A percentile compares a stretch with the other conserved stretches of the same genome.
Conservation (phyloP, 495 filamentous ascomycete genomes). For the Sabuloglossum arenarium region DNA sequence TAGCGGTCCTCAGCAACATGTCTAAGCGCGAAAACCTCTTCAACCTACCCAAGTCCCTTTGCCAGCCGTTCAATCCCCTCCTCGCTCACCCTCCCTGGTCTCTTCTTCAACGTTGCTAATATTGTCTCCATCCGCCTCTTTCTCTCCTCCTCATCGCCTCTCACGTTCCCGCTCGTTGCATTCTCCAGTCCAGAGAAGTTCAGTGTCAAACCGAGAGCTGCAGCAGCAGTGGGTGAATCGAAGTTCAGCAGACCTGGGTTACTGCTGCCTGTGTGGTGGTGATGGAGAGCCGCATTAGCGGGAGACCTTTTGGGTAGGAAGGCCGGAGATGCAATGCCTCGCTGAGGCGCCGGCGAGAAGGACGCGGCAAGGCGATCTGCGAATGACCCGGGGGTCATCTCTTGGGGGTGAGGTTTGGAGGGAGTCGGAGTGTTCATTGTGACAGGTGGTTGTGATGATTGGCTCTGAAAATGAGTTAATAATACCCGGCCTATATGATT, state of each 20-base stretch:
- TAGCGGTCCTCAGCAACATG: background rate
- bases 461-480: background rate
- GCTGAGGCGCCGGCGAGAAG: conserved; percentile 1
- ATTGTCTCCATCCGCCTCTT: conserved; percentile 31
- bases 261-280: conserved; percentile 3
- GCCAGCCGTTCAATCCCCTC: conserved; percentile 63
- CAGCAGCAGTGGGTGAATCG: conserved; percentile 6
- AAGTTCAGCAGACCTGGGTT: conserved; percentile 3
- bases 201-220: conserved; percentile 4
- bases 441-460: background rate
- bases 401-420: conserved; percentile 2
- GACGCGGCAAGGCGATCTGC: conserved; percentile 1
- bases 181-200: background rate
- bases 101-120: conserved; percentile 22
- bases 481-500: background rate
- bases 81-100: conserved; percentile 39
- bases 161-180: conserved; percentile 5
- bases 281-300: background rate
- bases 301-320: conserved; percentile 5
- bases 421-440: conserved; percentile 2
- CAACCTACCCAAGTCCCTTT: conserved; percentile 32
- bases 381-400: conserved; percentile 4
- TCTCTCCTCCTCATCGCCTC: conserved; percentile 35
- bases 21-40: background rate
- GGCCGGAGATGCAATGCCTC: conserved; percentile 2